Percentiles rank a stretch among this genome's conserved stretches.
These are phyloP conservation scores for Trichoderma sp. DNA, from an alignment of 2,329 filamentous ascomycete species.

Conservation along the genomic window DNA sequence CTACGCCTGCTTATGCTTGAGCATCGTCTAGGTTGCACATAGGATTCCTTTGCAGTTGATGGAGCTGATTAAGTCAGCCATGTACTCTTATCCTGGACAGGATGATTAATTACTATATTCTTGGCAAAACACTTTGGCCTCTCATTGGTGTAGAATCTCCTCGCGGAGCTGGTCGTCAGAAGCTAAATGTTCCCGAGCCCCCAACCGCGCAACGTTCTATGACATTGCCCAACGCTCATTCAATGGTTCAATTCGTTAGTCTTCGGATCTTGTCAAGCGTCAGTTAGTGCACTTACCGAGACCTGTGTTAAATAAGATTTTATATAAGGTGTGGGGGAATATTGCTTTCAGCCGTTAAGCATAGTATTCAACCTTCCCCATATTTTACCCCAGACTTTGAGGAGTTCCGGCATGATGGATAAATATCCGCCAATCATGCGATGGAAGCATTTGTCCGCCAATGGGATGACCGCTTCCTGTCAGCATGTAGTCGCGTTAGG, in stretches of 20 bases:
- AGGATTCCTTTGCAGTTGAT: background rate
- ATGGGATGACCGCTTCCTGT: background rate
- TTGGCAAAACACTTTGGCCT: background rate
- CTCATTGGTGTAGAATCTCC: conserved; percentile 14
- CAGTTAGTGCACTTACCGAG: background rate
- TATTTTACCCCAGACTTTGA: conserved; percentile 8
- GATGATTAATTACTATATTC: background rate
- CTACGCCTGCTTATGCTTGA: background rate
- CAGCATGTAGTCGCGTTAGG: background rate
- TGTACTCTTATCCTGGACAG: background rate
- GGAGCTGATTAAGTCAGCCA: background rate
- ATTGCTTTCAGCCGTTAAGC: conserved; percentile 3
- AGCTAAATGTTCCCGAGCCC: background rate
- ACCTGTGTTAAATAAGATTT: background rate
- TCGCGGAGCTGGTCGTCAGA: background rate
- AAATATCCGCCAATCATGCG: conserved; percentile 18
- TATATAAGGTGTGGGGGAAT: background rate
- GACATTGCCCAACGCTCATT: background rate
- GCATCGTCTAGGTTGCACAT: background rate
- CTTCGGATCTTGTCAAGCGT: background rate
- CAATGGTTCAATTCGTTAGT: background rate
- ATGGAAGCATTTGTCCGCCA: conserved; percentile 13
- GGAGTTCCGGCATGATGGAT: background rate
- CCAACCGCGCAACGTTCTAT: background rate
- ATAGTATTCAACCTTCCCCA: background rate